Percentiles rank a stretch among this genome's conserved stretches.
Evolutionary conservation across 352 stramenopile genomes (phyloP).

Genomic region (Saprolegnia diclina): DNA sequence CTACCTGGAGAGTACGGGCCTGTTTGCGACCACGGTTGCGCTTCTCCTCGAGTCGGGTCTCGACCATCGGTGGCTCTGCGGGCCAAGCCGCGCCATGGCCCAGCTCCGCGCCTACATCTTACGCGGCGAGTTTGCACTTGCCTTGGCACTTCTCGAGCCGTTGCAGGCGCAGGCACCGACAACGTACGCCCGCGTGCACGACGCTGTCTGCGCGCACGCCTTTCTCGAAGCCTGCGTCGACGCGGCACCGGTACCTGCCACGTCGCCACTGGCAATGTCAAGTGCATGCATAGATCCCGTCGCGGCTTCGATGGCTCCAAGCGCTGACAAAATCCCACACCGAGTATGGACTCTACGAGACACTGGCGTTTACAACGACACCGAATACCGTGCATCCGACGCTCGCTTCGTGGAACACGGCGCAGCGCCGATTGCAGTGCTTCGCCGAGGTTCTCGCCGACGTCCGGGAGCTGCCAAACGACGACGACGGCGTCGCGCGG

Average conservation of each 20-base stretch:
- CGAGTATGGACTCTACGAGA: background rate
- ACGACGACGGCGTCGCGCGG: background rate
- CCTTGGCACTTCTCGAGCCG: conserved; percentile 38
- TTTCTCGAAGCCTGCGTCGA: conserved; percentile 15
- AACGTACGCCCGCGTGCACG: background rate
- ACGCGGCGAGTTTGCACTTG: conserved; percentile 37
- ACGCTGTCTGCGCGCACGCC: background rate
- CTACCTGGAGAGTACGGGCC: conserved; percentile 39
- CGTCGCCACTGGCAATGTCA: background rate
- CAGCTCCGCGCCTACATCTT: conserved; percentile 55
- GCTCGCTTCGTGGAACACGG: conserved; percentile 13
- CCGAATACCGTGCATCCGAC: background rate
- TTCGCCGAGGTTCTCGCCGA: background rate
- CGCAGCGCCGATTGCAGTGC: background rate
- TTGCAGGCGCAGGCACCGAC: conserved; percentile 24
- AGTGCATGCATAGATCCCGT: background rate
- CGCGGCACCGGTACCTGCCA: background rate
- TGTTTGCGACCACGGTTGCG: conserved; percentile 38
- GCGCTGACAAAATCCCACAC: background rate
- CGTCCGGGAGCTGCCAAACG: background rate
- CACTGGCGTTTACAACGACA: background rate
- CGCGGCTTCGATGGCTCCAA: background rate
- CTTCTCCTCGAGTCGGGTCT: conserved; percentile 52
- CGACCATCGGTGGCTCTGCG: conserved; percentile 53
- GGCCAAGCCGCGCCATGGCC: conserved; percentile 38